Percentiles rank a stretch among this genome's conserved stretches.
These are phyloP conservation scores for Anacardium occidentale DNA, from an alignment of 345 rosid species.

Conservation along the genomic window DNA sequence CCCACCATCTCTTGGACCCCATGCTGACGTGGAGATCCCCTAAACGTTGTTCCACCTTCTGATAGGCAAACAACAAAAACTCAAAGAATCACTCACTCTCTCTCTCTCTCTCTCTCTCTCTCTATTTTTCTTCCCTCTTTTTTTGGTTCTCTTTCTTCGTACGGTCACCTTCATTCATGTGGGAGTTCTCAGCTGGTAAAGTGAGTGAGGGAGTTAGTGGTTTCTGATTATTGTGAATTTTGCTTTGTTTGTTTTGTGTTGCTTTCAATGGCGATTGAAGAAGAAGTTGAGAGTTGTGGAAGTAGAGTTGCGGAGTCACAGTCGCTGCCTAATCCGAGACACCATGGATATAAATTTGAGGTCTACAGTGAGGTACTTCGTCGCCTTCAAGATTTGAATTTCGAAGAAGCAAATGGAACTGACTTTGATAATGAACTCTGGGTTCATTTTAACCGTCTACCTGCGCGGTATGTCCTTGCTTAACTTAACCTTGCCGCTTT, in stretches of 20 bases:
- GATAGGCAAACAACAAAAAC: no score
- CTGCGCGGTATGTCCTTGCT: slow-evolving; percentile 63
- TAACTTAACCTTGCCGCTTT: background rate
- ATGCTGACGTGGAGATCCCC: no score
- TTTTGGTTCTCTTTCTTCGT: no score
- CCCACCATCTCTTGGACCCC: no score
- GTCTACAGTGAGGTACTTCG: slow-evolving; percentile 75
- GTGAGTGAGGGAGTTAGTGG: no score
- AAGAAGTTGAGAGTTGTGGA: slow-evolving; percentile 85
- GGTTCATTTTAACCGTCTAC: slow-evolving; percentile 96
- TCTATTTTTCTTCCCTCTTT: no score
- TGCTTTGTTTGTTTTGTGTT: background rate
- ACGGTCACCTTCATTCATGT: no score
- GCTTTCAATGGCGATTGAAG: slow-evolving; percentile 73
- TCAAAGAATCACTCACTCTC: no score
- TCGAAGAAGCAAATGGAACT: slow-evolving; percentile 65
- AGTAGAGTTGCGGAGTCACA: slow-evolving; percentile 66
- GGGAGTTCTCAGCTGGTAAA: no score
- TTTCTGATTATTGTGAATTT: no score
- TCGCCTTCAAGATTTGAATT: slow-evolving; percentile 67
- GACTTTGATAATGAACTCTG: slow-evolving; percentile 94
- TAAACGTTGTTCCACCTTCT: no score
- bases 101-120: no score
- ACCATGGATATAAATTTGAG: slow-evolving; percentile 76
- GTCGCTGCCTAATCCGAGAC: slow-evolving; percentile 59